phyloP scores from a whole-genome alignment of 2,329 filamentous ascomycete genomes.

The Phialophora chinensis region DNA sequence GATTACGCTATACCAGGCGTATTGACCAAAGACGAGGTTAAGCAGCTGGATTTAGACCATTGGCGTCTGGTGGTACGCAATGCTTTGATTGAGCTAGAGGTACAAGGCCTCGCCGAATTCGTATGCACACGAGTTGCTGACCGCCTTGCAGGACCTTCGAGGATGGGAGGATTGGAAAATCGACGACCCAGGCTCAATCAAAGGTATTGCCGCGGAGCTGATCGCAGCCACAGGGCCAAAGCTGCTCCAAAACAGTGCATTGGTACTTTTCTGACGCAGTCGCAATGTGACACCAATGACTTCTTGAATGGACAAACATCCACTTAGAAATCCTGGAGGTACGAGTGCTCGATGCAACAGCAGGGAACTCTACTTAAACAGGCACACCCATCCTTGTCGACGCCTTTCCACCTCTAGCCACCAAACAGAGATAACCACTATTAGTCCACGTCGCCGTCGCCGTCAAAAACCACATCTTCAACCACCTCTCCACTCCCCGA shows the following conservation, averaged over 20 bases:
- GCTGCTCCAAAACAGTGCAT: slow-evolving; percentile 45
- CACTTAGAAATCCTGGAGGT: neutral
- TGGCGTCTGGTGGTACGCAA: slow-evolving; percentile 53
- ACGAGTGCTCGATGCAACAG: neutral
- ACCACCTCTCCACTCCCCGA: neutral
- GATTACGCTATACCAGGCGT: slow-evolving; percentile 55
- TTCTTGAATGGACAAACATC: neutral
- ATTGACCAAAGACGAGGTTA: slow-evolving; percentile 50
- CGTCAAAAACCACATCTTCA: neutral
- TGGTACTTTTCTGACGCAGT: slow-evolving; percentile 35
- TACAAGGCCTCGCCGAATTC: slow-evolving; percentile 29
- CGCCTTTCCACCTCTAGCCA: neutral
- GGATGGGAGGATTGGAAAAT: slow-evolving; percentile 54
- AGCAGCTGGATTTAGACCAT: slow-evolving; percentile 51
- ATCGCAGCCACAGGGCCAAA: slow-evolving; percentile 53
- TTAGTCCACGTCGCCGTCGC: neutral
- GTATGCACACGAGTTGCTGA: slow-evolving; percentile 8
- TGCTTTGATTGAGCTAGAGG: slow-evolving; percentile 51
- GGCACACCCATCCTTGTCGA: neutral
- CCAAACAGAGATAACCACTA: neutral
- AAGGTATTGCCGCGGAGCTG: slow-evolving; percentile 55
- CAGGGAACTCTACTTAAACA: neutral
- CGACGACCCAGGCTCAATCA: slow-evolving; percentile 51
- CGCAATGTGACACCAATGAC: slow-evolving; percentile 15
- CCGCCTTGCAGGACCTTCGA: slow-evolving; percentile 48